Evolutionary conservation across 208 protist species (phyloP).

Genomic region (Trypanosoma avium): DNA sequence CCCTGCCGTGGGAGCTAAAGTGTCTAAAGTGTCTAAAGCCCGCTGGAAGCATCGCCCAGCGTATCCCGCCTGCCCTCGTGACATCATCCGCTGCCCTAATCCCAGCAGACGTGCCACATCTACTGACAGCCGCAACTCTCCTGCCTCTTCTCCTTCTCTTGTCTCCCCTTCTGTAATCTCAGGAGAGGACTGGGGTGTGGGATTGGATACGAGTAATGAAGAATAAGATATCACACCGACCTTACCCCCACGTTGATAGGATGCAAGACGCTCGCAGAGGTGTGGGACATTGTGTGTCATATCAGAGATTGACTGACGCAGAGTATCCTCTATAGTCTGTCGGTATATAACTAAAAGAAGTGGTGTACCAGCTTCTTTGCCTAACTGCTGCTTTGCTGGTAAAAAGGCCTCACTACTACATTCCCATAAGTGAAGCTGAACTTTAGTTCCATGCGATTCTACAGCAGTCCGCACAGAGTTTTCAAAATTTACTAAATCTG

Average conservation of each 20-base stretch:
- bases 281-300: conserved; percentile 37
- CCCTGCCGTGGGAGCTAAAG: conserved; percentile 71
- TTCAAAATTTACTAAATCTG: conserved; percentile 37
- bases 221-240: not conserved
- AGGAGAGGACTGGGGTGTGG: not conserved
- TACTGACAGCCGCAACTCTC: conserved; percentile 40
- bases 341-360: conserved; percentile 62
- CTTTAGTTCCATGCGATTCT: conserved; percentile 17
- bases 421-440: conserved; percentile 71
- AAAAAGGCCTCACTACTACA: conserved; percentile 53
- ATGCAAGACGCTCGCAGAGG: conserved; percentile 59
- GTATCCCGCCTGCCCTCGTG: conserved; percentile 57
- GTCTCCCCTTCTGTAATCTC: too few species aligned
- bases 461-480: conserved; percentile 27
- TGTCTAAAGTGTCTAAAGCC: conserved; percentile 62
- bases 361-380: conserved; percentile 46
- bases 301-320: conserved; percentile 24
- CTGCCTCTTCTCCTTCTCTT: not conserved
- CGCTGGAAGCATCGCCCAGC: conserved; percentile 83
- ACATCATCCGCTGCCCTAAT: conserved; percentile 60
- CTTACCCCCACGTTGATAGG: conserved; percentile 41
- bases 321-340: conserved; percentile 55
- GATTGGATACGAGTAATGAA: not conserved
- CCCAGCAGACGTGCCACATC: conserved; percentile 73
- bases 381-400: conserved; percentile 54